phyloP scores from a whole-genome alignment of 768 basidiomycete genomes.

The Butyriboletus loyo region DNA sequence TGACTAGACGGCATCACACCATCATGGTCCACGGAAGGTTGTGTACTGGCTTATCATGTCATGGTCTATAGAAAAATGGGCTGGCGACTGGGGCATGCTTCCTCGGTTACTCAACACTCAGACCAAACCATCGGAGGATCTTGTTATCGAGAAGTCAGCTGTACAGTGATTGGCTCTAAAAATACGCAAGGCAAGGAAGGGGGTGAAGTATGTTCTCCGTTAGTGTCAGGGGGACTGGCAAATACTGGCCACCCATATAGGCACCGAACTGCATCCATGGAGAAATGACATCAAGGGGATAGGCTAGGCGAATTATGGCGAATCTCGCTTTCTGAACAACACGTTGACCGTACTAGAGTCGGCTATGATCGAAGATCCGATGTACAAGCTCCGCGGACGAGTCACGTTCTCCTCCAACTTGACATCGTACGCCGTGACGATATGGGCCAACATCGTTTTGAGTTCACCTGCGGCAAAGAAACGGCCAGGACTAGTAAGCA shows the following conservation, averaged over 20 bases:
- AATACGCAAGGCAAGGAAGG: not conserved
- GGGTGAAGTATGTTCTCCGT: not conserved
- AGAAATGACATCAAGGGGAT: not conserved
- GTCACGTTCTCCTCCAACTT: not conserved
- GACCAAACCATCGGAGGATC: not conserved
- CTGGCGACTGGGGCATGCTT: not conserved
- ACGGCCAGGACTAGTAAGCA: slow-evolving; percentile 14
- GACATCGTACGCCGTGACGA: slow-evolving; percentile 30
- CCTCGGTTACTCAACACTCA: not conserved
- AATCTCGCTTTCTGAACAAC: too few species aligned
- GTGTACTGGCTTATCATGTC: not conserved
- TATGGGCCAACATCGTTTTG: slow-evolving; percentile 45
- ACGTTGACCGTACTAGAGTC: too few species aligned
- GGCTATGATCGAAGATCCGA: not conserved
- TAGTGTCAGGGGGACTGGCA: not conserved
- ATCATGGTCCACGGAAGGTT: not conserved
- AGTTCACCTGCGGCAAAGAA: slow-evolving; percentile 43
- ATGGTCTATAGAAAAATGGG: not conserved
- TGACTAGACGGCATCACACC: not conserved
- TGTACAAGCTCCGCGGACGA: not conserved
- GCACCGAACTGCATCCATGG: not conserved
- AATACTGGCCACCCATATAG: not conserved
- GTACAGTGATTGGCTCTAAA: not conserved
- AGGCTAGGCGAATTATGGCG: too few species aligned
- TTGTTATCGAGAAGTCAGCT: not conserved